A percentile compares a stretch with the other conserved stretches of the same genome.
These are phyloP conservation scores for Suhomyces choctaworum DNA, from an alignment of 1,139 yeast genomes.

Conservation along the genomic window DNA sequence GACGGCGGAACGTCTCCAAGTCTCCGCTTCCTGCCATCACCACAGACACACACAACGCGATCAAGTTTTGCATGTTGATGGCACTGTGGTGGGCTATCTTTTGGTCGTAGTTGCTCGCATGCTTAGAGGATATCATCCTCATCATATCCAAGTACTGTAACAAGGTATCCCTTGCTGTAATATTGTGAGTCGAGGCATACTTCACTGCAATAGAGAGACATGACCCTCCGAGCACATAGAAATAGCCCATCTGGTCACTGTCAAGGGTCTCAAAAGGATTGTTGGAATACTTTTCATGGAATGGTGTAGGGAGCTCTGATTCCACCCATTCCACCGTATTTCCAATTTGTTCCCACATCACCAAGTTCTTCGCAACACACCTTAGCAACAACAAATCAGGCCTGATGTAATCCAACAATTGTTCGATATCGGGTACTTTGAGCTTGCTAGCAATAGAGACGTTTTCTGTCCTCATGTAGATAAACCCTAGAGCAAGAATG, in stretches of 20 bases:
- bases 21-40: slow-evolving; percentile 95
- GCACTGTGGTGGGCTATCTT: slow-evolving; percentile 59
- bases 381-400: slow-evolving; percentile 79
- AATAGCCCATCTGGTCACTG: slow-evolving; percentile 64
- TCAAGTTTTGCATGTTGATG: slow-evolving; percentile 55
- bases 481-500: slow-evolving; percentile 69
- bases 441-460: slow-evolving; percentile 60
- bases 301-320: slow-evolving; percentile 50
- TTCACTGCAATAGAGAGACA: slow-evolving; percentile 74
- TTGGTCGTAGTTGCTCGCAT: slow-evolving; percentile 57
- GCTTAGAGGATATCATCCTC: slow-evolving; percentile 51
- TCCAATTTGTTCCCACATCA: slow-evolving; percentile 75
- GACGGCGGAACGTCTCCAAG: slow-evolving; percentile 68
- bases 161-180: slow-evolving; percentile 57
- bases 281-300: slow-evolving; percentile 31
- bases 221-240: slow-evolving; percentile 72
- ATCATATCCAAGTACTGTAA: slow-evolving; percentile 62
- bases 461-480: slow-evolving; percentile 71
- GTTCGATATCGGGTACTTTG: slow-evolving; percentile 61
- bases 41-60: slow-evolving; percentile 65
- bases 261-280: slow-evolving; percentile 36
- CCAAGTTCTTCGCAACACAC: slow-evolving; percentile 64
- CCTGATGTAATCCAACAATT: slow-evolving; percentile 67
- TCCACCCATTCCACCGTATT: slow-evolving; percentile 61
- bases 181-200: slow-evolving; percentile 70